Conservation (phyloP, 345 rosid species). For the Melaleuca alternifolia region DNA sequence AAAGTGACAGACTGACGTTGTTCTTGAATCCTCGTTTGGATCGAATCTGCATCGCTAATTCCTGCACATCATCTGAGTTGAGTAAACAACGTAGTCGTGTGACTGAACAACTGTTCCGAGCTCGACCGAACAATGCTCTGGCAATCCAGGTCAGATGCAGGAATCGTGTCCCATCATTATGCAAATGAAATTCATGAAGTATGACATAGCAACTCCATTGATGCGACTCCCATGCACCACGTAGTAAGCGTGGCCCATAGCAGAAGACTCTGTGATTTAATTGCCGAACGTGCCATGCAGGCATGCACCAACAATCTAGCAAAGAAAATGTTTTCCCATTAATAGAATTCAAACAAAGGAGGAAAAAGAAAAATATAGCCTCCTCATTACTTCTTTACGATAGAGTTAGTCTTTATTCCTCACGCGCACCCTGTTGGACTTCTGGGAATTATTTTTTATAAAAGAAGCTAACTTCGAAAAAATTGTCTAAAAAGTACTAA, state of each 20-base stretch:
- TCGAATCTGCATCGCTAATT: not conserved
- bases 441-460: not conserved
- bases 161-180: not conserved
- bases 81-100: not conserved
- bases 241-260: not conserved
- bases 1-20: not conserved
- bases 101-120: not conserved
- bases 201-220: not conserved
- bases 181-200: not conserved
- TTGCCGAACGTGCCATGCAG: not conserved
- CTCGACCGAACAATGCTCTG: not conserved
- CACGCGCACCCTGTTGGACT: not conserved
- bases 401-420: not conserved
- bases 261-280: not conserved
- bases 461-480: not conserved
- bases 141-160: not conserved
- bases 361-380: not conserved
- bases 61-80: not conserved
- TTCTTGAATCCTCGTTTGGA: not conserved
- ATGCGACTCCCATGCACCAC: not conserved
- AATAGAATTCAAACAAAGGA: no score
- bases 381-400: not conserved
- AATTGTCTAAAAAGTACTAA: no score
- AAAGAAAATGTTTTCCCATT: no score
- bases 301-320: not conserved